A percentile compares a stretch with the other conserved stretches of the same genome.
Conservation (phyloP, 768 basidiomycete genomes). For the Punctularia strigosozonata region DNA sequence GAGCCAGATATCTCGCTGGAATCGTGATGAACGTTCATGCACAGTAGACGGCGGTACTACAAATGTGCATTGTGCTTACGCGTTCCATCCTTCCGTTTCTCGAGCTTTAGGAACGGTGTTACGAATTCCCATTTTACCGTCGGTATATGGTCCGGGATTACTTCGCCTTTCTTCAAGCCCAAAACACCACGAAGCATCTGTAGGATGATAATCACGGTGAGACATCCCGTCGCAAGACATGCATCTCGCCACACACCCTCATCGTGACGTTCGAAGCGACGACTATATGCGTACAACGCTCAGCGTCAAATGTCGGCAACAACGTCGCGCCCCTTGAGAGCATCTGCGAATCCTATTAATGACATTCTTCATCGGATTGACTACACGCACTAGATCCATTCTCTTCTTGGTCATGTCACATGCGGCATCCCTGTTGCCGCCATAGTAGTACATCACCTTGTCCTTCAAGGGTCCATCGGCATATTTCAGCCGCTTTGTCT, state of each 20-base stretch:
- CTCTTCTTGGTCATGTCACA: slow-evolving; percentile 36
- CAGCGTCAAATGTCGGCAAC: slow-evolving; percentile 13
- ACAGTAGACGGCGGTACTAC: background rate
- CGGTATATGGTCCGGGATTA: slow-evolving; percentile 57
- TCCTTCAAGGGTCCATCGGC: slow-evolving; percentile 31
- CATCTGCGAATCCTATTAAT: too few relatives aligned
- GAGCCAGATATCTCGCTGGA: too few relatives aligned
- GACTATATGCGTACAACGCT: too few relatives aligned
- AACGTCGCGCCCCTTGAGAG: too few relatives aligned
- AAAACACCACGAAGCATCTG: slow-evolving; percentile 24
- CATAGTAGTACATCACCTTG: slow-evolving; percentile 44
- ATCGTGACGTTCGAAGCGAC: too few relatives aligned
- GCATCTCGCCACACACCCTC: too few relatives aligned
- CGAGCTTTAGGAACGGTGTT: too few relatives aligned
- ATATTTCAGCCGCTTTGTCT: slow-evolving; percentile 10
- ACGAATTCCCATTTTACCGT: slow-evolving; percentile 59
- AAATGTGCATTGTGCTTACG: slow-evolving; percentile 11
- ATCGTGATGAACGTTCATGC: too few relatives aligned
- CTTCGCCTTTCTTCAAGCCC: slow-evolving; percentile 34
- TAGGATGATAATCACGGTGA: too few relatives aligned
- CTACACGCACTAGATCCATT: too few relatives aligned
- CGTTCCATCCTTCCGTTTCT: slow-evolving; percentile 23
- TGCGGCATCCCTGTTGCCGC: slow-evolving; percentile 45
- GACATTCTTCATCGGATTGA: too few relatives aligned
- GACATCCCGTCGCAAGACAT: too few relatives aligned